These are phyloP conservation scores for Mortierella sp. DNA, from an alignment of 371 early-diverging fungal genomes.

Conservation along the genomic window DNA sequence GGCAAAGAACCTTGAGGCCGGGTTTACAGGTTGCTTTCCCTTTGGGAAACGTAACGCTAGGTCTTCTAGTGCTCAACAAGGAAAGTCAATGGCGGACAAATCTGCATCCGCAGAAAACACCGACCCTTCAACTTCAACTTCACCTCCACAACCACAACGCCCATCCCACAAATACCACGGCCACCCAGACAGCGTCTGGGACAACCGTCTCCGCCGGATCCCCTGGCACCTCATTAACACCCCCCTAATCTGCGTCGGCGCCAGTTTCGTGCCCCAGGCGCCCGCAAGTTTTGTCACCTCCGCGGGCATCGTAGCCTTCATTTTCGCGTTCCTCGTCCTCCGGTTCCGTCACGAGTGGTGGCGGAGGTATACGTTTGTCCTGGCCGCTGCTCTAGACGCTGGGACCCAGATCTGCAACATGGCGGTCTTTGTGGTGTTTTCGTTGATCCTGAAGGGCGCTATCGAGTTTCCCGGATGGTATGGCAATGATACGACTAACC, in stretches of 20 bases:
- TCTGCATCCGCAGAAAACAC: neutral
- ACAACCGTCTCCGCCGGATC: conserved; percentile 28
- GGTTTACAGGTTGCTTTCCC: neutral
- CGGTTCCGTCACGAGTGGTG: conserved; percentile 56
- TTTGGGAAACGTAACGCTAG: neutral
- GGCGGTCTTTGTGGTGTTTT: conserved; percentile 56
- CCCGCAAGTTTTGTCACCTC: conserved; percentile 49
- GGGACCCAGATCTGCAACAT: conserved; percentile 57
- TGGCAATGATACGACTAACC: conserved; percentile 35
- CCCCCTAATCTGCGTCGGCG: conserved; percentile 44
- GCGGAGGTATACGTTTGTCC: conserved; percentile 57
- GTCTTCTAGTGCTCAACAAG: neutral
- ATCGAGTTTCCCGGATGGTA: conserved; percentile 39
- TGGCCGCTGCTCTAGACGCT: conserved; percentile 59
- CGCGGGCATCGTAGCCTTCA: conserved; percentile 45
- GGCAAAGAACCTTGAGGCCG: conserved; percentile 1
- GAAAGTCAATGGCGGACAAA: neutral
- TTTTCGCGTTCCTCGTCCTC: conserved; percentile 44
- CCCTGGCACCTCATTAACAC: conserved; percentile 52
- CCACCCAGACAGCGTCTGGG: conserved; percentile 17
- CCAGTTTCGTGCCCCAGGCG: conserved; percentile 53
- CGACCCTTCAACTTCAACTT: neutral
- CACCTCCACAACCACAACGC: neutral
- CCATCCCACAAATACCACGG: conserved; percentile 35
- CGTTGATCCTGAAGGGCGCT: conserved; percentile 35